Percentiles rank a stretch among this genome's conserved stretches.
phyloP scores from a whole-genome alignment of 768 basidiomycete genomes.

The Rubroboletus pulcherrimus region DNA sequence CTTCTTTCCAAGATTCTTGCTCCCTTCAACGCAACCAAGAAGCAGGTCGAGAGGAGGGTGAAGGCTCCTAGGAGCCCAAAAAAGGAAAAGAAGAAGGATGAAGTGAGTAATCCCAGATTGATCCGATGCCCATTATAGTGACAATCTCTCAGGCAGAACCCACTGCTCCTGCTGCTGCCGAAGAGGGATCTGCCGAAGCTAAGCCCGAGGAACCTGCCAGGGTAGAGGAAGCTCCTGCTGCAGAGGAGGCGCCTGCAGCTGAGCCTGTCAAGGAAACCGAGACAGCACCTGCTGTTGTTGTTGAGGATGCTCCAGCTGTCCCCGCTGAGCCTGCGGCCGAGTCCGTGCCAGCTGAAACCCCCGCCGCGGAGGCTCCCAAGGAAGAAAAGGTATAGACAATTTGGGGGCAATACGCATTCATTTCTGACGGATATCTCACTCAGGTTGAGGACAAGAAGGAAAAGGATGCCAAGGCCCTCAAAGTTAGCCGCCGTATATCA shows the following conservation, averaged over 20 bases:
- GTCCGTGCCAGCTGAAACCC: constrained; percentile 33
- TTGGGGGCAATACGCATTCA: neutral
- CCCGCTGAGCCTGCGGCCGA: constrained; percentile 27
- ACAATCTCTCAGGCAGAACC: constrained; percentile 28
- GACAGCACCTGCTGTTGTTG: constrained; percentile 20
- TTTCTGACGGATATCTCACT: constrained; percentile 22
- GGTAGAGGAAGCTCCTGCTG: constrained; percentile 42
- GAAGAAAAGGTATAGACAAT: constrained; percentile 53
- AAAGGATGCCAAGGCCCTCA: constrained; percentile 47
- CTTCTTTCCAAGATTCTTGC: constrained; percentile 76
- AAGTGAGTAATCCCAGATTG: constrained; percentile 36
- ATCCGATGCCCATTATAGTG: neutral
- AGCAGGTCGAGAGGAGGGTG: constrained; percentile 54
- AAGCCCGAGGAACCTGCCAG: constrained; percentile 30
- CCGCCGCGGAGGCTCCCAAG: constrained; percentile 41
- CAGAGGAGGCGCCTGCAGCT: constrained; percentile 33
- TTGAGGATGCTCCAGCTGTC: constrained; percentile 26
- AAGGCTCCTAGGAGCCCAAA: constrained; percentile 70
- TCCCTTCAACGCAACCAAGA: constrained; percentile 60
- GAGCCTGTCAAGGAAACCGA: constrained; percentile 73
- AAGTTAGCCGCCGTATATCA: constrained; percentile 81
- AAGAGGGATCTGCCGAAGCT: constrained; percentile 32
- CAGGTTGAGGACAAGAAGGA: constrained; percentile 49
- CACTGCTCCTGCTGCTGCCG: constrained; percentile 33
- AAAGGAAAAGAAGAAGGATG: constrained; percentile 81